Percentiles rank a stretch among this genome's conserved stretches.
phyloP scores from a whole-genome alignment of 1,139 yeast genomes.

The Diutina mesorugosa region DNA sequence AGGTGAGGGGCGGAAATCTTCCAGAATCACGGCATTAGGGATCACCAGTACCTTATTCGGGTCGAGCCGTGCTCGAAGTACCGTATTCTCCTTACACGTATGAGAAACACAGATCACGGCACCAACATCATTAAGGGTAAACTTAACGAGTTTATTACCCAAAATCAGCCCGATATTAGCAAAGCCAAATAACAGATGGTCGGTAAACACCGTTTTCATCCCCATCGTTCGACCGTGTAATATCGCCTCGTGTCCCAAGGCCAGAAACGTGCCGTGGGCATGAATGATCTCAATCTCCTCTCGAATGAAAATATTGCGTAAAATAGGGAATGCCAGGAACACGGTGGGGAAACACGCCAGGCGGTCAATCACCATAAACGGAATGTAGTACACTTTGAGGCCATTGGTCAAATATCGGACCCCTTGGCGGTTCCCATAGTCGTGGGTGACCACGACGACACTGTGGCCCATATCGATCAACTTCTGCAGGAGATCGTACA shows the following conservation, averaged over 20 bases:
- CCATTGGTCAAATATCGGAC: constrained; percentile 80
- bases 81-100: constrained; percentile 94
- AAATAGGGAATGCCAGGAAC: constrained; percentile 73
- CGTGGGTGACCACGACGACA: constrained; percentile 83
- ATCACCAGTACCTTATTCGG: constrained; percentile 77
- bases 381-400: constrained; percentile 82
- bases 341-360: constrained; percentile 85
- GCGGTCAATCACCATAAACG: constrained; percentile 65
- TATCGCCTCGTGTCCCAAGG: constrained; percentile 81
- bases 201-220: constrained; percentile 80
- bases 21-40: constrained; percentile 88
- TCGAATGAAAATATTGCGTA: constrained; percentile 74
- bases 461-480: constrained; percentile 79
- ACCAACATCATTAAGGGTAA: constrained; percentile 76
- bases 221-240: constrained; percentile 93
- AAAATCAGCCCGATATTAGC: constrained; percentile 74
- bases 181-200: constrained; percentile 92
- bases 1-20: constrained; percentile 54
- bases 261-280: constrained; percentile 86
- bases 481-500: constrained; percentile 69
- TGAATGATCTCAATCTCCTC: constrained; percentile 85
- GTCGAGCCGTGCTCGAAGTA: constrained; percentile 69
- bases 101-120: constrained; percentile 93
- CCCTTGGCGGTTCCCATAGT: constrained; percentile 74
- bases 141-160: constrained; percentile 78